Percentiles rank a stretch among this genome's conserved stretches.
These are phyloP conservation scores for Colletotrichum sp. DNA, from an alignment of 2,329 filamentous ascomycete genomes.

Conservation along the genomic window DNA sequence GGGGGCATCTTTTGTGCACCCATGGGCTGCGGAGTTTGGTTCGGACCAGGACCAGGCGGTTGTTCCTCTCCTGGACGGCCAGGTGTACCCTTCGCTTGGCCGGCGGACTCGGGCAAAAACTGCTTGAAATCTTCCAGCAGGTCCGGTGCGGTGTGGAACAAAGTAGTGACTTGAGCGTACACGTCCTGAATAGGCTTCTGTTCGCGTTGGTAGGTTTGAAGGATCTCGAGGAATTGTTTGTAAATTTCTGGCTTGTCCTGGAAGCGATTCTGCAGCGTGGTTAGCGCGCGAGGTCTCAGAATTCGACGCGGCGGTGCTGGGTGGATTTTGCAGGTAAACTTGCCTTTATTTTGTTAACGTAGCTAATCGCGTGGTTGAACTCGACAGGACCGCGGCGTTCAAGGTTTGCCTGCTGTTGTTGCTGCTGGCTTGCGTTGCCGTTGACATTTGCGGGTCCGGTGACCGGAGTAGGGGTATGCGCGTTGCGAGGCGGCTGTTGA, in stretches of 20 bases:
- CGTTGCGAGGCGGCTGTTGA: constrained; percentile 55
- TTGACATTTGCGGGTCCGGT: constrained; percentile 64
- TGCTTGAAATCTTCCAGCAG: constrained; percentile 98
- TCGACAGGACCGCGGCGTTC: constrained; percentile 95
- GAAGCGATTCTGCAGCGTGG: constrained; percentile 79
- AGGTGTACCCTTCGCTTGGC: constrained; percentile 55
- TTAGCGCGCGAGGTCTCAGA: constrained; percentile 13
- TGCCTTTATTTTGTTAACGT: constrained; percentile 99
- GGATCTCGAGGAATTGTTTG: constrained; percentile 97
- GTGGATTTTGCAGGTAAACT: constrained; percentile 28
- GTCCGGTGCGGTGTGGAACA: constrained; percentile 93
- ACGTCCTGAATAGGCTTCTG: constrained; percentile 99
- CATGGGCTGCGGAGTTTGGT: constrained; percentile 60
- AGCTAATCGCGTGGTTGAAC: constrained; percentile 99
- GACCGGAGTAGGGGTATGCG: constrained; percentile 65
- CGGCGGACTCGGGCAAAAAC: constrained; percentile 87
- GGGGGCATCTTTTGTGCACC: constrained; percentile 84
- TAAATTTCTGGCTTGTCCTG: constrained; percentile 97
- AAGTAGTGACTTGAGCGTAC: constrained; percentile 91
- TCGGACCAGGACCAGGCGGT: constrained; percentile 48
- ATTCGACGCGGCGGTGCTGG: not conserved
- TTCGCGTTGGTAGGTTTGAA: constrained; percentile 97
- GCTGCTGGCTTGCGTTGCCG: constrained; percentile 57
- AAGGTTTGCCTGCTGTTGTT: constrained; percentile 55
- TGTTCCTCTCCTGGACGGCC: constrained; percentile 71